Percentiles rank a stretch among this genome's conserved stretches.
Evolutionary conservation across 2,329 filamentous ascomycete genomes (phyloP).

Genomic region (Xylaria sp.): DNA sequence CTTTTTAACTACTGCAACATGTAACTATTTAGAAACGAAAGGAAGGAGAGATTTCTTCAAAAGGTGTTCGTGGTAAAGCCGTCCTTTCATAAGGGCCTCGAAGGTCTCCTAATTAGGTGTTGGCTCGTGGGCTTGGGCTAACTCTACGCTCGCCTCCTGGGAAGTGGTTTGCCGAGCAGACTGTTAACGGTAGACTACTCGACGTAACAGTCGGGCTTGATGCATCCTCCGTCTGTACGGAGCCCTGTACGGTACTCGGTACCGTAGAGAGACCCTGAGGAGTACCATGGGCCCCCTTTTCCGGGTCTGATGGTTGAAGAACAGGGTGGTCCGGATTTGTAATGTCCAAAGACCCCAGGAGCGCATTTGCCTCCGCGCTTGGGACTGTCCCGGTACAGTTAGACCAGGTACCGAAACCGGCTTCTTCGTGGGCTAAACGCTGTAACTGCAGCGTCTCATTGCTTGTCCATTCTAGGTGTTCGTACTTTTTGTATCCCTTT

Average conservation of each 20-base stretch:
- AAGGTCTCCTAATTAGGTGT: background rate
- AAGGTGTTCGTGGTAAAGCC: too few species aligned
- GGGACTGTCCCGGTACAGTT: background rate
- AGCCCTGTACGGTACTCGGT: background rate
- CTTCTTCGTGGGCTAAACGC: slow-evolving; percentile 4
- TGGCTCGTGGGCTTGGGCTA: background rate
- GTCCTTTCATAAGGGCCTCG: too few species aligned
- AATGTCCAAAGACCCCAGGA: background rate
- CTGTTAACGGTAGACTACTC: background rate
- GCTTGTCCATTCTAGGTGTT: slow-evolving; percentile 31
- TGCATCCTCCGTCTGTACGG: background rate
- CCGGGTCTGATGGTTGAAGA: background rate
- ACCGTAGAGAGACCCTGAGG: background rate
- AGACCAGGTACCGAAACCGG: slow-evolving; percentile 4
- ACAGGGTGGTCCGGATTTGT: background rate
- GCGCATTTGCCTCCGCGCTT: background rate
- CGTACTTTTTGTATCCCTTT: slow-evolving; percentile 18
- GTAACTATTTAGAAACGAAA: too few species aligned
- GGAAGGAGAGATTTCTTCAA: too few species aligned
- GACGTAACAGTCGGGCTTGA: background rate
- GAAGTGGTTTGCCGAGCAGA: background rate
- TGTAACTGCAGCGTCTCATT: slow-evolving; percentile 31
- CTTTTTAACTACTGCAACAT: too few species aligned
- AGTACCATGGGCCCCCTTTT: background rate
- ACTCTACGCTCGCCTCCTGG: background rate